Conservation (phyloP, 345 rosid species). For the Populus tremula region DNA sequence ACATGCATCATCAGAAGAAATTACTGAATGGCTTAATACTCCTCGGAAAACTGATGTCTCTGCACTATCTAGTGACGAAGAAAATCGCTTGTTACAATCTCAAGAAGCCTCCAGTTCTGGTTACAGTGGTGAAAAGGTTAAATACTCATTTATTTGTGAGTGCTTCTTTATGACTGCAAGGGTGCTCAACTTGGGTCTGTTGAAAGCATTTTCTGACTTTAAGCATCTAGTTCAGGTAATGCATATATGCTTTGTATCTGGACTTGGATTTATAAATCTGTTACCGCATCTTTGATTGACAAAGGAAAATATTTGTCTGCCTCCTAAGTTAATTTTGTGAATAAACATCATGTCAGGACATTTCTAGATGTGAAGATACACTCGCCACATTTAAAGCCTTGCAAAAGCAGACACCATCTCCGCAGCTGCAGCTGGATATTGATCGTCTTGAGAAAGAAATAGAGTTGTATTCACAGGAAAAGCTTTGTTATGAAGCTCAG, state of each 20-base stretch:
- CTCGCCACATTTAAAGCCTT: conserved; percentile 63
- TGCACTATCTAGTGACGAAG: conserved; percentile 37
- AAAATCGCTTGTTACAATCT: conserved; percentile 62
- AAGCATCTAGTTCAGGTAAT: conserved; percentile 95
- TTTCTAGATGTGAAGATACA: conserved; percentile 75
- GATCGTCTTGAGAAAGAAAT: conserved; percentile 73
- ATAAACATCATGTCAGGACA: conserved; percentile 47
- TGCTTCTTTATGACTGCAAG: conserved; percentile 99
- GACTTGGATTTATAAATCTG: background rate
- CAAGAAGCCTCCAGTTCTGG: conserved; percentile 78
- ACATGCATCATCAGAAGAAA: conserved; percentile 92
- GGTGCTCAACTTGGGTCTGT: conserved; percentile 88
- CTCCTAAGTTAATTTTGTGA: background rate
- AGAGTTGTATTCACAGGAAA: conserved; percentile 77
- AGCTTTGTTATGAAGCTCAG: conserved; percentile 93
- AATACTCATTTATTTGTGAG: conserved; percentile 81
- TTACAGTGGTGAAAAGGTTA: conserved; percentile 35
- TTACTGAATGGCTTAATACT: conserved; percentile 64
- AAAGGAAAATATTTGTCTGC: background rate
- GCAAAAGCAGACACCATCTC: conserved; percentile 69
- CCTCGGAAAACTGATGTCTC: conserved; percentile 27
- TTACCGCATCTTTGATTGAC: background rate
- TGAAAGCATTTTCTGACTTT: conserved; percentile 95
- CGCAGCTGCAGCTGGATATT: conserved; percentile 65
- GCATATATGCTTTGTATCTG: conserved; percentile 3